phyloP scores from a whole-genome alignment of 345 rosid genomes.

The Gossypium arboreum region DNA sequence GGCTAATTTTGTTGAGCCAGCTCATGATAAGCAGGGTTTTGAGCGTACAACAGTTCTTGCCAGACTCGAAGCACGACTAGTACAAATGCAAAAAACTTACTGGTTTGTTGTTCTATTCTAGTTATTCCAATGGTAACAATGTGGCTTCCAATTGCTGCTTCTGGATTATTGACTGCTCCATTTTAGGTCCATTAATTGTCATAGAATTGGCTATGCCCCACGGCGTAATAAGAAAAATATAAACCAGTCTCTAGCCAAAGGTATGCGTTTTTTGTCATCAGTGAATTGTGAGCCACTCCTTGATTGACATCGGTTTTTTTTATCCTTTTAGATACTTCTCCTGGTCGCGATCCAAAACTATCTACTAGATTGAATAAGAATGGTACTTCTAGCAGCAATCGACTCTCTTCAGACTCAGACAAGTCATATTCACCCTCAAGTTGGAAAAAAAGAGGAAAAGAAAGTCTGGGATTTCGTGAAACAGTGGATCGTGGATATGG shows the following conservation, averaged over 20 bases:
- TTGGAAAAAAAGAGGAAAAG: conserved; percentile 17
- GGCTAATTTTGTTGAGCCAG: conserved; percentile 95
- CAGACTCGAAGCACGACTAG: conserved; percentile 67
- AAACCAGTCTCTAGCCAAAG: conserved; percentile 32
- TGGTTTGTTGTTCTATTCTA: conserved; percentile 47
- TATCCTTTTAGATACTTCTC: conserved; percentile 39
- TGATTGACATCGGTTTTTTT: conserved; percentile 18
- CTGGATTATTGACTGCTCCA: conserved; percentile 12
- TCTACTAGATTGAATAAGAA: conserved; percentile 29
- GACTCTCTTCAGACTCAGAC: conserved; percentile 28
- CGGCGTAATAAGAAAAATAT: conserved; percentile 37
- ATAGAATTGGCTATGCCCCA: conserved; percentile 77
- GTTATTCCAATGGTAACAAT: neutral
- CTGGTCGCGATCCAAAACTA: conserved; percentile 28
- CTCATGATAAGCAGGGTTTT: conserved; percentile 96
- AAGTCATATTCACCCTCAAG: conserved; percentile 27
- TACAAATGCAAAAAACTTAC: conserved; percentile 80
- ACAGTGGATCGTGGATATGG: conserved; percentile 16
- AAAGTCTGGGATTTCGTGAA: conserved; percentile 10
- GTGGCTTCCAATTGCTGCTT: neutral
- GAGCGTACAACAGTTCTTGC: conserved; percentile 90
- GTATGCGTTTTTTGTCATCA: conserved; percentile 26
- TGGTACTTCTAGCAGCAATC: conserved; percentile 26
- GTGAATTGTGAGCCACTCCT: neutral
- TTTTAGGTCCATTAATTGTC: conserved; percentile 59